Base-by-base conservation (phyloP, 148 eudicot genomes). In the Diospyros lotus region DNA sequence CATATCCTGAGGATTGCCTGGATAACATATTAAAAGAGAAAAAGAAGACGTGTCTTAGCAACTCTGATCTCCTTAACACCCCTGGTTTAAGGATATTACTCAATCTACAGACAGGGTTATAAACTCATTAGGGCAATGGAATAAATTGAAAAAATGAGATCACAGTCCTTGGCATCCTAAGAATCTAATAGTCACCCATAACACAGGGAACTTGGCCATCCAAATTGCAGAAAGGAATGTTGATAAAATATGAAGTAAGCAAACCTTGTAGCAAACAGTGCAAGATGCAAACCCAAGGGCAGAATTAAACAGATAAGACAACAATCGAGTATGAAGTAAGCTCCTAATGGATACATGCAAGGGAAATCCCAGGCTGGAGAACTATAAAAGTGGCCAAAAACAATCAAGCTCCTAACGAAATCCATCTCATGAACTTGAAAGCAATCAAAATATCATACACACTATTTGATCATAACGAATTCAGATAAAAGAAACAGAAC, bases 1-100 rank as follows among this genome's bases (percentile, higher is more conserved):
- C 75, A 59, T 75, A 50, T 89, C 97, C 66, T 82, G 89, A 64
- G 79, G 74, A 77, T 73, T 86, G 72, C 86, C 97, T 89, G 48
- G 28, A 8, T 14, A 11, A 15, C 17, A 39, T 4, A 69, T 38
- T 28, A 38, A 18, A 51, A n/a, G 5, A 9, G 1, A n/a, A 18
- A 5, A 59, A 17, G 18, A 59, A 58, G 5, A 4, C 15, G 38
- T 0, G 12, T 8, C 52, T 48, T 48, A 64, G 43, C 17, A 67
- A 1, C 6, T 1, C 15, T 2, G 14, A 45, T 15, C 14, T n/a
- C n/a, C n/a, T 7, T 14, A 48, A 8, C 28, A 28, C 28, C 28
- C 28, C 28, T 28, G 28, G 1, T 28, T 10, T 28, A 51, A 9
- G 44, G 44, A 11, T 11, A 51, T 68, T 11, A 18, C 51, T 12